A percentile compares a stretch with the other conserved stretches of the same genome.
These are phyloP conservation scores for Candida pini DNA, from an alignment of 805 yeast genomes.

Conservation along the genomic window DNA sequence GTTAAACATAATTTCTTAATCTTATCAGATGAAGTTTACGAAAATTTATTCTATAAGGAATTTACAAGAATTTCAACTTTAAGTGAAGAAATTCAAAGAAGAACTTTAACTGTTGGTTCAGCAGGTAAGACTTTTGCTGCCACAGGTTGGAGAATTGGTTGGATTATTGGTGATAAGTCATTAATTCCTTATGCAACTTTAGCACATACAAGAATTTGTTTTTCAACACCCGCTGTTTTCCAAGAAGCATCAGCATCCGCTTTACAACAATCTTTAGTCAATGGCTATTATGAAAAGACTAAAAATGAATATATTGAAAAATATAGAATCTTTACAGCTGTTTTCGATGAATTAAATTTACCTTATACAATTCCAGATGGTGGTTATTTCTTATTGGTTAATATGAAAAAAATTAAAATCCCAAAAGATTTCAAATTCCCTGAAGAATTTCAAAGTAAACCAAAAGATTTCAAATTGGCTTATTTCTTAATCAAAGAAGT, in stretches of 20 bases:
- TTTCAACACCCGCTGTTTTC: constrained; percentile 83
- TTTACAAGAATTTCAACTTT: constrained; percentile 85
- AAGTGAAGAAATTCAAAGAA: constrained; percentile 67
- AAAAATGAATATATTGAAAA: constrained; percentile 64
- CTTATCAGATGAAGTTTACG: constrained; percentile 93
- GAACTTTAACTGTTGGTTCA: constrained; percentile 89
- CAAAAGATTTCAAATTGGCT: constrained; percentile 82
- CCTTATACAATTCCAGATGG: constrained; percentile 93
- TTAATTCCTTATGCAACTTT: constrained; percentile 73
- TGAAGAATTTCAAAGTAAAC: constrained; percentile 56
- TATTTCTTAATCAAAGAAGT: constrained; percentile 90
- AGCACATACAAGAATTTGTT: constrained; percentile 94
- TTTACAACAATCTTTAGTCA: constrained; percentile 52
- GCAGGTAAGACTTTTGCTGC: constrained; percentile 99
- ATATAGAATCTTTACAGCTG: constrained; percentile 64
- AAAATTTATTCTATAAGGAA: constrained; percentile 67
- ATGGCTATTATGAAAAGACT: constrained; percentile 65
- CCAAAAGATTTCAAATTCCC: constrained; percentile 67
- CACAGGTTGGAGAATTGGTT: constrained; percentile 98
- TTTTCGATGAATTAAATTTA: constrained; percentile 79
- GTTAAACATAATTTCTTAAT: constrained; percentile 78
- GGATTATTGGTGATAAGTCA: constrained; percentile 86
- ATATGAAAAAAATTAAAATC: constrained; percentile 73
- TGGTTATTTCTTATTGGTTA: constrained; percentile 87
- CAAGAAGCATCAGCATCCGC: constrained; percentile 91